Evolutionary conservation across 192 early-diverging fungal species (phyloP), one percentile per base, ranked within the genome.

Genomic region (Neocallimastix lanati): DNA sequence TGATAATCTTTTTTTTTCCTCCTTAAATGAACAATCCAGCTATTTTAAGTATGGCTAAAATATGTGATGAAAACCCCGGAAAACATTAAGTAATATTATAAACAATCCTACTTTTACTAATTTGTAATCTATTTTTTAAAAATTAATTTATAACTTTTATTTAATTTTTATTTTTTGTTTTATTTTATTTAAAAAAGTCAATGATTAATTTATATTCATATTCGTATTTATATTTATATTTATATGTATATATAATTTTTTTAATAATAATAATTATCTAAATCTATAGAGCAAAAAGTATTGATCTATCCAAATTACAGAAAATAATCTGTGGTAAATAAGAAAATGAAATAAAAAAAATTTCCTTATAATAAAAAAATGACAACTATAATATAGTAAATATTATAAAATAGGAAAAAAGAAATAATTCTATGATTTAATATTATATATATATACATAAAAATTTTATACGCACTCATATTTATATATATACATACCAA

Each of bases 1-100:
- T 21, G 91, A 91, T 35, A 92, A 92, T 67, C 87, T 94, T 85
- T 94, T 95, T 83, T 84, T 95, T 79, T 90, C 86, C 18, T 86
- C 92, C 76, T 87, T 98, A n/a, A 86, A 86, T 97, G 91, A 94
- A 84, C 84, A 96, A 99, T 90, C 97, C 97, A 28, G 92, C 91
- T 29, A 86, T 99, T 79, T 97, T 98, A 95, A 87, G 85, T 82
- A 98, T 98, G 96, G 97, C 81, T 84, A 28, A 82, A 28, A 29
- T n/a, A 81, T 29, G 86, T 89, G 85, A 88, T 88, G 88, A 67
- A 29, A 11, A 88, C 87, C 95, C 80, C 94, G 87, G 85, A n/a
- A 91, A 91, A 92, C 91, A 21, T 84, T 94, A 77, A 89, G 91
- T 81, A 83, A 89, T 16, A 88, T 98, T 85, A 91, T 96, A 92